Evolutionary conservation across 306 rosid genomes (phyloP), one percentile per base, ranked within the genome.

Genomic region (Gleditsia sinensis): DNA sequence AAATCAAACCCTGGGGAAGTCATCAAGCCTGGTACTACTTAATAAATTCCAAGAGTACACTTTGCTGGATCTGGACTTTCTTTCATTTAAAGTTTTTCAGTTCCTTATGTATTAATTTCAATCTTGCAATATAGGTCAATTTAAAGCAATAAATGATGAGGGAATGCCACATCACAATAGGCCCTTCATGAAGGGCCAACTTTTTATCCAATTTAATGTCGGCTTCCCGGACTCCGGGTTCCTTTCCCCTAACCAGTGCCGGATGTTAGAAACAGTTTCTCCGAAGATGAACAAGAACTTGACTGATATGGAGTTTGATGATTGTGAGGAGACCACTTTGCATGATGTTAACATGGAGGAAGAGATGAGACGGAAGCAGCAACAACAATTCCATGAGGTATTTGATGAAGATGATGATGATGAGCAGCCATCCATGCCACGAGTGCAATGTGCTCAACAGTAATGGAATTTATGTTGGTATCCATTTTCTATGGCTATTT

Each of bases 1-100:
- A 92, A 92, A 78, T 87, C 95, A 67, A 83, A 88, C 69, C 92
- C 96, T 1, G 98, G 96, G 28, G 98, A 90, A 82, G 85, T 90
- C 61, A 55, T 90, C 68, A 88, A 88, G 82, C 96, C 96, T 61
- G 96, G 98, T 92, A 87, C 71, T 20, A 37, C 40, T 21, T 0
- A 17, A 4, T 11, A n/a, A 37, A 28, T 17, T 33, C 62, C 5
- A 6, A 7, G 36, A 64, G 28, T 78, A 12, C 8, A 27, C 40
- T 33, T 62, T 30, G 57, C 1, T 64, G 69, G n/a, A n/a, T n/a
- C 1, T 64, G 69, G 33, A 25, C 30, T 71, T 40, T 75, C 23
- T 46, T 75, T 58, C n/a, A 3, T 69, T 24, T 12, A 7, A 9
- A 10, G 20, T n/a, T 20, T 65, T 56, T 6, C 30, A 43, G 19